Evolutionary conservation across 768 basidiomycete species (phyloP).

Genomic region (Mycena latifolia): DNA sequence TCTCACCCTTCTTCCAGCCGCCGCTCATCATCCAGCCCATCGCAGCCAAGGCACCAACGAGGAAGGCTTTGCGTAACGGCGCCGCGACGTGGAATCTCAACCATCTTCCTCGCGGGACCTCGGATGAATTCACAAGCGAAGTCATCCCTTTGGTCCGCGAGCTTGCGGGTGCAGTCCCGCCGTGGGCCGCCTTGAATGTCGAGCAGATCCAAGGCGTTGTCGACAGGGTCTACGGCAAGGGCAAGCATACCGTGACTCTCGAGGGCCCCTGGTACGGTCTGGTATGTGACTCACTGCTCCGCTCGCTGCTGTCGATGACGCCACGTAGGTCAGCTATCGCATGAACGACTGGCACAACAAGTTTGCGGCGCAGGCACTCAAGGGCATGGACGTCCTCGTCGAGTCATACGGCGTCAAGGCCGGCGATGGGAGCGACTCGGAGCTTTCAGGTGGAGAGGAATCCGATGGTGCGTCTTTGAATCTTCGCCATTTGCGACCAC

Average conservation of each 20-base stretch:
- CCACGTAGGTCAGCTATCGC: conserved; percentile 5
- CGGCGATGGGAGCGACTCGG: too few relatives aligned
- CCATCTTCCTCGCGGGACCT: not conserved
- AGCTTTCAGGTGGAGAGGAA: too few relatives aligned
- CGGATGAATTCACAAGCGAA: not conserved
- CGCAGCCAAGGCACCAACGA: not conserved
- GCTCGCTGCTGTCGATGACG: not conserved
- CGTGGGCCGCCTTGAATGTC: not conserved
- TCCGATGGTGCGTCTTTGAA: too few relatives aligned
- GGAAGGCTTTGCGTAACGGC: not conserved
- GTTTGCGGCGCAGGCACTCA: not conserved
- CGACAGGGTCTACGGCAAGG: conserved; percentile 11
- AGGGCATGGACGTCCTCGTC: not conserved
- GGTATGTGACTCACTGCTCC: not conserved
- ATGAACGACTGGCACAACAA: conserved; percentile 2
- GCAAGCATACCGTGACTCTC: not conserved
- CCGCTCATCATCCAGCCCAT: not conserved
- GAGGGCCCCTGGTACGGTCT: conserved; percentile 2
- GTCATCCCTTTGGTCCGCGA: too few relatives aligned
- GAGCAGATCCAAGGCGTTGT: conserved; percentile 4
- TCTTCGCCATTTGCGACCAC: too few relatives aligned
- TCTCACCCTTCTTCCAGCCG: not conserved
- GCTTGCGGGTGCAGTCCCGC: not conserved
- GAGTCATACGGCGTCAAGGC: too few relatives aligned
- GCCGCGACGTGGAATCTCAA: not conserved